Base-by-base conservation (phyloP, 1,284 basidiomycete species). In the Cutaneotrichosporon sp. region DNA sequence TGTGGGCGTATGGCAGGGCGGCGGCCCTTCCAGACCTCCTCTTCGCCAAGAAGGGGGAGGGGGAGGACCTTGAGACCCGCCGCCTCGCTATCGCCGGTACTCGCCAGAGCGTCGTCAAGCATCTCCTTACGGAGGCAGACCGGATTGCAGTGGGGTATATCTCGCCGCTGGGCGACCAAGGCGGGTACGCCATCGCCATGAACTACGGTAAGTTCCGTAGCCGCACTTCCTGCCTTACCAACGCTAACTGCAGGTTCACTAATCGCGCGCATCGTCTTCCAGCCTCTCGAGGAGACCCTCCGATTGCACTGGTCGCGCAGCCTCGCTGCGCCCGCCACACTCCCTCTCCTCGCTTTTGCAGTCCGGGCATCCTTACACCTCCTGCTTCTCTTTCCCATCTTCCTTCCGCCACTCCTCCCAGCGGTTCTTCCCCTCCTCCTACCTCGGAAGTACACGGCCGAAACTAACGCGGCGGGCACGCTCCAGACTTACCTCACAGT, bases 71-170 rank as follows among this genome's bases (percentile, higher is more conserved):
- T 3, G 38, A 16, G 59, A 76, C 47, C 46, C 63, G n/a, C 30
- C 65, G 18, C 60, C 64, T 80, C 32, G 79, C 77, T 0, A 61
- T 73, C 61, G 91, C 89, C 0, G 91, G 98, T 86, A 91, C 76
- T 8, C 64, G 76, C 6, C 77, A 79, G 60, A 75, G 76, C 2
- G 71, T 97, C 4, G 84, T 98, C 71, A 99, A 99, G 77, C 95
- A 99, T 75, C 85, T 96, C 68, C 83, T 99, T 34, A 98, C 95
- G 0, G 97, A 99, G 76, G 93, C 91, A 11, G 97, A 99, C 80
- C 93, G 97, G 72, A 83, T 99, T 56, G 86, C 95, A 2, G 84
- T 97, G 30, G 90, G 91, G 0, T 86, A 85, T 70, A 87, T 92
- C 68, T 91, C 91, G 64, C 88, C 90, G 13, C 81, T 95, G 51